Evolutionary conservation across 2,329 filamentous ascomycete genomes (phyloP).

Genomic region (Gremmenia infestans): DNA sequence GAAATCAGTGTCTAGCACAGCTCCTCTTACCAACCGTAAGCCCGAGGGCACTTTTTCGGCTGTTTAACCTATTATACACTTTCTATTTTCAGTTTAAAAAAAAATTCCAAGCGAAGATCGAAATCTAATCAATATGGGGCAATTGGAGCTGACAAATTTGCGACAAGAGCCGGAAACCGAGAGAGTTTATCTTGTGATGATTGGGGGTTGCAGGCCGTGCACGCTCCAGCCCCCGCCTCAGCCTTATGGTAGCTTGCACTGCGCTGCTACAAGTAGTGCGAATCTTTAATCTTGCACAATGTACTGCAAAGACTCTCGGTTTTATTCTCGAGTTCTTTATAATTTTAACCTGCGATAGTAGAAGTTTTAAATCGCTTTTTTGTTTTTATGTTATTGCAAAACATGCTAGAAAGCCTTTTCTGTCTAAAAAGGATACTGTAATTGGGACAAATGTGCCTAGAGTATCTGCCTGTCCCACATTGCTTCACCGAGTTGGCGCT

Average conservation of each 20-base stretch:
- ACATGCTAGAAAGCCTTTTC: too few relatives aligned
- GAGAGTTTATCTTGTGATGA: neutral
- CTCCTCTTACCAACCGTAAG: neutral
- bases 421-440: too few relatives aligned
- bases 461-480: neutral
- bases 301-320: neutral
- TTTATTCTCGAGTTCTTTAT: neutral
- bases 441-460: too few relatives aligned
- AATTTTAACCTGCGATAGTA: neutral
- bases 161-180: too few relatives aligned
- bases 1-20: neutral
- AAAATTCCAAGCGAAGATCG: neutral
- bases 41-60: too few relatives aligned
- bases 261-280: neutral
- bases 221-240: neutral
- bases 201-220: neutral
- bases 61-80: neutral
- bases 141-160: too few relatives aligned
- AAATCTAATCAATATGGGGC: too few relatives aligned
- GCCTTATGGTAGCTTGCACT: neutral
- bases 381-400: neutral
- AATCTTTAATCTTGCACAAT: neutral
- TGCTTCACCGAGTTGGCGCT: neutral
- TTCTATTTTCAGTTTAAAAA: neutral
- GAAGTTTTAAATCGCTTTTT: neutral